Evolutionary conservation across 2,329 filamentous ascomycete species (phyloP).

Genomic region (Aspergillus quadrilineatus): DNA sequence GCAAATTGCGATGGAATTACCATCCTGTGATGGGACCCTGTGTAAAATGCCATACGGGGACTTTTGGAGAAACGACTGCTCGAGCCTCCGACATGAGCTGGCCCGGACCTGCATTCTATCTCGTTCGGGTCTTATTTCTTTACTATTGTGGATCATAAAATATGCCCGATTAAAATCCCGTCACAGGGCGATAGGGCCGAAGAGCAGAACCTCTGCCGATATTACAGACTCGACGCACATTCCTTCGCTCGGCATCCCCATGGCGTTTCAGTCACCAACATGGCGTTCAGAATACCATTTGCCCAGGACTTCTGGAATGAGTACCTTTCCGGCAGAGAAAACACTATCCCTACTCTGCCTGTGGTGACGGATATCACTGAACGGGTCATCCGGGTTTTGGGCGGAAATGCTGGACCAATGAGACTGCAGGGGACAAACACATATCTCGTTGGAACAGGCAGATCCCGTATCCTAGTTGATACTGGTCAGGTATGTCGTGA

Average conservation of each 20-base stretch:
- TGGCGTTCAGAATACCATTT: conserved; percentile 14
- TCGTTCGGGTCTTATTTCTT: conserved; percentile 4
- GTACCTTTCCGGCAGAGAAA: conserved; percentile 15
- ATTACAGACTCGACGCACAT: not conserved
- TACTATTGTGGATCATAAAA: not conserved
- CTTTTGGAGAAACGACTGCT: conserved; percentile 4
- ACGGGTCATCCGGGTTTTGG: conserved; percentile 43
- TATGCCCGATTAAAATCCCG: conserved; percentile 13
- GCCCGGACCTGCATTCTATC: not conserved
- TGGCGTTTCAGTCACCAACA: not conserved
- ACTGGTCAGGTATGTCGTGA: conserved; percentile 23
- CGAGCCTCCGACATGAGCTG: not conserved
- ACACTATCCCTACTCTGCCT: conserved; percentile 33
- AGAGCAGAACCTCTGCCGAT: not conserved
- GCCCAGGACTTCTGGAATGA: conserved; percentile 13
- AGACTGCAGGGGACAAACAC: conserved; percentile 41
- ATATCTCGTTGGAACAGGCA: conserved; percentile 39
- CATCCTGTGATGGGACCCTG: not conserved
- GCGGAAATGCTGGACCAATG: conserved; percentile 46
- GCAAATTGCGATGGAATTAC: not conserved
- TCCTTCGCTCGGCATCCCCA: not conserved
- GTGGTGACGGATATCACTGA: conserved; percentile 41
- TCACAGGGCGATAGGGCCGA: not conserved
- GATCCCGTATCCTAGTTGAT: conserved; percentile 30
- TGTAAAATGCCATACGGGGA: conserved; percentile 7